phyloP scores from a whole-genome alignment of 768 basidiomycete genomes.

The Boletellus ananiceps region DNA sequence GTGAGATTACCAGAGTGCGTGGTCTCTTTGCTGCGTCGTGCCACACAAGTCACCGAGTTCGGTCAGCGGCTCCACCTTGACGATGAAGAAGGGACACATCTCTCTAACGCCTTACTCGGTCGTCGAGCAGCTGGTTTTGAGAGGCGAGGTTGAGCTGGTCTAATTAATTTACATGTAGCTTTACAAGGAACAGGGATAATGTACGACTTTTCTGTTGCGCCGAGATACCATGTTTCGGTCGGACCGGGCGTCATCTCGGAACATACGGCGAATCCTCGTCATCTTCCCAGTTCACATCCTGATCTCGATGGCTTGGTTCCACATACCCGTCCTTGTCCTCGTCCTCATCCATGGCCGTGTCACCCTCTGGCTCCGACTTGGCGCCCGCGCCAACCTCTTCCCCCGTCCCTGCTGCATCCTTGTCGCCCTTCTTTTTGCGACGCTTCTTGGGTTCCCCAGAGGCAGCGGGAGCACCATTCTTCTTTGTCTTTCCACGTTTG shows the following conservation, averaged over 20 bases:
- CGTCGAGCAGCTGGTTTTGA: conserved; percentile 66
- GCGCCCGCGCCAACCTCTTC: conserved; percentile 35
- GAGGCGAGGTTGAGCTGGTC: conserved; percentile 75
- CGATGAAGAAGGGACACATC: conserved; percentile 78
- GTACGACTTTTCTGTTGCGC: conserved; percentile 9
- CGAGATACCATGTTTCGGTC: conserved; percentile 5
- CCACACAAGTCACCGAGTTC: neutral
- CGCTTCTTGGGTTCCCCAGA: conserved; percentile 42
- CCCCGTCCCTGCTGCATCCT: conserved; percentile 31
- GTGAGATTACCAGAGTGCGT: conserved; percentile 67
- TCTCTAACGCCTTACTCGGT: conserved; percentile 73
- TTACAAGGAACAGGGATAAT: conserved; percentile 6
- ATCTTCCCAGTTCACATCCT: conserved; percentile 41
- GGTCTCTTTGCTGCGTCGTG: neutral
- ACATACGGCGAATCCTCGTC: conserved; percentile 42
- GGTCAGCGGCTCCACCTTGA: conserved; percentile 61
- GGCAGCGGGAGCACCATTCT: conserved; percentile 34
- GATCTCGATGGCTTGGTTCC: conserved; percentile 38
- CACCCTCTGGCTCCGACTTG: conserved; percentile 36
- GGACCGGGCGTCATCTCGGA: conserved; percentile 27
- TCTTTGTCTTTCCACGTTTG: conserved; percentile 54
- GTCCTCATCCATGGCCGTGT: conserved; percentile 37
- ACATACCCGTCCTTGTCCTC: conserved; percentile 39
- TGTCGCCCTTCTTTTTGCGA: conserved; percentile 44
- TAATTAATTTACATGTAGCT: conserved; percentile 34